Percentiles rank a stretch among this genome's conserved stretches.
Evolutionary conservation across 2,329 filamentous ascomycete species (phyloP).

Genomic region (Knufia fluminis): DNA sequence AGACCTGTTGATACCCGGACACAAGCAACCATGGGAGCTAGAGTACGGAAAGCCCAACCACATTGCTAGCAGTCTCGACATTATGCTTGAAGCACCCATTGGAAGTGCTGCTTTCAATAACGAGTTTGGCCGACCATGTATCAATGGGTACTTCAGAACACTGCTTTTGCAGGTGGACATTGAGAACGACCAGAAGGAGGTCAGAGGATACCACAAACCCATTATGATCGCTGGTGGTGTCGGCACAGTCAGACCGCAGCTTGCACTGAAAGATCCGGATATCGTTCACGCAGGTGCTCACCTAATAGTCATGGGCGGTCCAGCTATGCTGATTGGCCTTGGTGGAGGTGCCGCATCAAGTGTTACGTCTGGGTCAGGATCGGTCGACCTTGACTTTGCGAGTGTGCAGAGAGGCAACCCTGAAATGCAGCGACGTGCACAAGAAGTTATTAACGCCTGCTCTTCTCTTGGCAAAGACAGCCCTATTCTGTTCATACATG

Average conservation of each 20-base stretch:
- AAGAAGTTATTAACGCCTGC: slow-evolving; percentile 97
- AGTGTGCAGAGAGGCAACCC: slow-evolving; percentile 96
- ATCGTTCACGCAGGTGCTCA: slow-evolving; percentile 81
- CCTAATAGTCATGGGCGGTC: slow-evolving; percentile 85
- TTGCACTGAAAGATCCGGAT: slow-evolving; percentile 74
- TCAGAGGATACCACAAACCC: slow-evolving; percentile 92
- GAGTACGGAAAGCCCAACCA: slow-evolving; percentile 76
- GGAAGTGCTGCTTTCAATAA: slow-evolving; percentile 96
- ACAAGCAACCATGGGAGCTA: slow-evolving; percentile 77
- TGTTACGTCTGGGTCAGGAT: slow-evolving; percentile 76
- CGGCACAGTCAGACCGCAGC: slow-evolving; percentile 80
- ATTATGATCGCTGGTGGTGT: slow-evolving; percentile 97
- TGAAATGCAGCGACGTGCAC: slow-evolving; percentile 87
- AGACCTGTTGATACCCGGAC: slow-evolving; percentile 78
- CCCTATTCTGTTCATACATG: slow-evolving; percentile 94
- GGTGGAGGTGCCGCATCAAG: slow-evolving; percentile 92
- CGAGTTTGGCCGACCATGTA: slow-evolving; percentile 85
- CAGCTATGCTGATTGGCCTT: slow-evolving; percentile 94
- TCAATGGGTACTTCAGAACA: slow-evolving; percentile 85
- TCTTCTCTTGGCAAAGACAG: slow-evolving; percentile 72
- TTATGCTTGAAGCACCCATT: slow-evolving; percentile 95
- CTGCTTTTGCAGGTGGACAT: slow-evolving; percentile 61
- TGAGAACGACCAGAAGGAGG: slow-evolving; percentile 55
- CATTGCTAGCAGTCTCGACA: slow-evolving; percentile 87
- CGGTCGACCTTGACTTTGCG: slow-evolving; percentile 88